Evolutionary conservation across 176 grass and related monocot genomes (phyloP), one percentile per base, ranked within the genome.

Genomic region (Phoenix dactylifera): DNA sequence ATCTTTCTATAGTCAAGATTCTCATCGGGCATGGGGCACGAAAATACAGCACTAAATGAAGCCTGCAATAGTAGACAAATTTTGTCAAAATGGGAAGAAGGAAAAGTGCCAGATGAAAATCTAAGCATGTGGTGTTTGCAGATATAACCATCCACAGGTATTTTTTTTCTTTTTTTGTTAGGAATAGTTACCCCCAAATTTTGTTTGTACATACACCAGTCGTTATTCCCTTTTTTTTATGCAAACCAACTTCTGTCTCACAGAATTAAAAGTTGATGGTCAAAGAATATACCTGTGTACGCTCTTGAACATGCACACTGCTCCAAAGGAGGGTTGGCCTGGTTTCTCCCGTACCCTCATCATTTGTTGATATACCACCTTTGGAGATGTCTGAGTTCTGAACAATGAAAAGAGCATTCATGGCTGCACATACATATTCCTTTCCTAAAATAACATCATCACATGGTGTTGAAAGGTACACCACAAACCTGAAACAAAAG

Each of bases 21-120:
- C 83, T 84, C 83, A 82, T 97, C 92, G 54, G 92, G 84, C 65
- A 80, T 87, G 15, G 92, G 62, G 22, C 81, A 97, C 26, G 82
- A 82, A 51, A 65, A 69, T 59, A 85, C 49, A 58, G 69, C 19
- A 81, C 62, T 70, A 67, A 58, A 79, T 77, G 78, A 72, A 77
- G 72, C 92, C 92, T 97, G 72, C 55, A 32, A 82, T 58, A 29
- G 15, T 15, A 74, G 67, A 63, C 55, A 17, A 67, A 23, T 24
- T 35, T 30, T 80, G 15, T 39, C 1, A 32, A 82, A 67, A 49
- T 9, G 58, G 19, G 14, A 18, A 25, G 18, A 60, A 18, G 29
- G 16, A 60, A 57, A 32, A 67, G 15, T 12, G 19, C 53, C 25
- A 20, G 26, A 39, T 23, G 25, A 59, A 9, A 59, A 17, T 39